These are phyloP conservation scores for Thelephora ganbajun DNA, from an alignment of 768 basidiomycete genomes.

Conservation along the genomic window DNA sequence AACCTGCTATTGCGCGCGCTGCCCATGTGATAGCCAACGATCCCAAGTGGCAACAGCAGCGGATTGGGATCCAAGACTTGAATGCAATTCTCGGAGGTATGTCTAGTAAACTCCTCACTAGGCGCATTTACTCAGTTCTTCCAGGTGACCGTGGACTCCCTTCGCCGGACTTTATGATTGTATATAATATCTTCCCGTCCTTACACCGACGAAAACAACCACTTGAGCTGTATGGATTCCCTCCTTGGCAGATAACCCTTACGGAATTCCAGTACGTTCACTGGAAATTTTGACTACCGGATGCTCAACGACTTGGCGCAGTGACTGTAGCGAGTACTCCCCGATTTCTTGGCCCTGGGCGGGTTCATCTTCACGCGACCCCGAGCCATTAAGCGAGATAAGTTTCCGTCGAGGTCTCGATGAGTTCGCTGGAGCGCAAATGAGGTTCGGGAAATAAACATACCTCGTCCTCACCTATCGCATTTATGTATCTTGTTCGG, in stretches of 20 bases:
- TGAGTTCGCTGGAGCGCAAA: slow-evolving; percentile 59
- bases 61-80: slow-evolving; percentile 23
- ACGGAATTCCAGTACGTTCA: slow-evolving; percentile 64
- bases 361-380: background rate
- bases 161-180: slow-evolving; percentile 65
- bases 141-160: slow-evolving; percentile 40
- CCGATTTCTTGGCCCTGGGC: background rate
- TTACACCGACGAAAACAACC: slow-evolving; percentile 24
- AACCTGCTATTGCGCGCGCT: slow-evolving; percentile 46
- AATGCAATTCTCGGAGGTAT: slow-evolving; percentile 48
- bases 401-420: slow-evolving; percentile 61
- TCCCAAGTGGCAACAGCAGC: background rate
- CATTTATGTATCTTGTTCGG: too few species aligned
- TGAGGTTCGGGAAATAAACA: slow-evolving; percentile 60
- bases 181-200: slow-evolving; percentile 39
- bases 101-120: background rate
- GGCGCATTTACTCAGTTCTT: slow-evolving; percentile 5
- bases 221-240: slow-evolving; percentile 60
- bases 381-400: slow-evolving; percentile 20
- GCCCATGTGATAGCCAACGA: slow-evolving; percentile 29
- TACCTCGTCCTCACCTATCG: too few species aligned
- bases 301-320: slow-evolving; percentile 1
- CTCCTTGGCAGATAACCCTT: slow-evolving; percentile 76
- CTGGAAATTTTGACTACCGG: slow-evolving; percentile 1
- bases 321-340: slow-evolving; percentile 10